These are phyloP conservation scores for Eucalyptus cloeziana DNA, from an alignment of 345 rosid genomes.

Conservation along the genomic window DNA sequence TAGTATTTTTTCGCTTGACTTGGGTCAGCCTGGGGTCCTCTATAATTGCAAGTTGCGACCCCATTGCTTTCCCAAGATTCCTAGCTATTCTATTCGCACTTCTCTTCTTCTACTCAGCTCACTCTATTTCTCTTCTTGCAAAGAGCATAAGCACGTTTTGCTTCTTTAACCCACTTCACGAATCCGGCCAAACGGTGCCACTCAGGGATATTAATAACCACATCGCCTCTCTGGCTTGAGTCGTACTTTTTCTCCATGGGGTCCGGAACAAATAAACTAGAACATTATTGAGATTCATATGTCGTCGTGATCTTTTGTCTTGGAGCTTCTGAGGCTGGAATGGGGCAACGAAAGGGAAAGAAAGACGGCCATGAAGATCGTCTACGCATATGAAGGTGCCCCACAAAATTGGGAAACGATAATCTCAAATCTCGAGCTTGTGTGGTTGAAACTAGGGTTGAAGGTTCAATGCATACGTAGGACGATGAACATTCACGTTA, in stretches of 20 bases:
- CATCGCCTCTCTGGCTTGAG: not conserved
- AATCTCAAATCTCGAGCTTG: not conserved
- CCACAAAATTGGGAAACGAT: not conserved
- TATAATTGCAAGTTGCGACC: not conserved
- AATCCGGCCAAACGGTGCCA: not conserved
- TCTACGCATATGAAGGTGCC: not conserved
- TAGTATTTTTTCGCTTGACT: not conserved
- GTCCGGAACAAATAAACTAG: not conserved
- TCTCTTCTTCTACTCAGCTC: not conserved
- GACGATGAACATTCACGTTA: fast-evolving
- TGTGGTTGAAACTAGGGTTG: not conserved
- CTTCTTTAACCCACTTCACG: not conserved
- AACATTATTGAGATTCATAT: not conserved
- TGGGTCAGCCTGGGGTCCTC: not conserved
- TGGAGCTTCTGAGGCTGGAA: not conserved
- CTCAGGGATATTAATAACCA: not conserved
- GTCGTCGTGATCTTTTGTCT: not conserved
- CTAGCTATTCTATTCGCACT: not conserved
- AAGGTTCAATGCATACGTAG: not conserved
- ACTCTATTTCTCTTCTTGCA: not conserved
- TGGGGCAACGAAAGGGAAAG: not conserved
- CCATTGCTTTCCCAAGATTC: not conserved
- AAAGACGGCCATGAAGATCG: not conserved
- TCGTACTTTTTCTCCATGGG: not conserved
- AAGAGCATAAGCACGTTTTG: not conserved